Conservation (phyloP, 345 rosid genomes). For the Euphorbia tirucalli region DNA sequence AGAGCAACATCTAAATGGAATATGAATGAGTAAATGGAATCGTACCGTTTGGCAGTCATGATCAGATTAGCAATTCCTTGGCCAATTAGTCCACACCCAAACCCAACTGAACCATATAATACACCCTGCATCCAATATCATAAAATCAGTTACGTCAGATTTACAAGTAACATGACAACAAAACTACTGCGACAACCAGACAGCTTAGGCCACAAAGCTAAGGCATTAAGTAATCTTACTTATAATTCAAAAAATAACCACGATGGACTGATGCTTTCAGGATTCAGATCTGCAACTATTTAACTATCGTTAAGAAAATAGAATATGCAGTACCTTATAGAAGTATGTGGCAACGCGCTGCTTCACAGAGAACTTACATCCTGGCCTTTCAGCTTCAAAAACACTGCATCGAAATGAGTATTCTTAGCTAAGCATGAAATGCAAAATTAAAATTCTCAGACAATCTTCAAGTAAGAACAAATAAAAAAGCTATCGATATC, state of each 20-base stretch:
- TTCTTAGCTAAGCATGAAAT: neutral
- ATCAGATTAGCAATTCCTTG: conserved; percentile 93
- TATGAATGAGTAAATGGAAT: too few relatives aligned
- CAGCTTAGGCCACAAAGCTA: neutral
- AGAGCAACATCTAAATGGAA: conserved; percentile 14
- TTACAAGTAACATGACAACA: neutral
- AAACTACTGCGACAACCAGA: neutral
- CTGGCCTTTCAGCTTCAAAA: too few relatives aligned
- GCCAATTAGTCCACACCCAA: conserved; percentile 87
- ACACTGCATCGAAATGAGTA: neutral
- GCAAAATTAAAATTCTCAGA: neutral
- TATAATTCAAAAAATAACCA: neutral
- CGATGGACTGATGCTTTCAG: neutral
- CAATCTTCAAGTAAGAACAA: neutral
- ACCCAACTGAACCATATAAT: conserved; percentile 83
- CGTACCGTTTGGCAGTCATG: conserved; percentile 88
- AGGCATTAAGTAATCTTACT: neutral
- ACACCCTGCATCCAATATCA: conserved; percentile 53
- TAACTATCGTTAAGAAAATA: neutral
- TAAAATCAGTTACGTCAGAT: neutral
- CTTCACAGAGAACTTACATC: too few relatives aligned
- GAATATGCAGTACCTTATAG: too few relatives aligned
- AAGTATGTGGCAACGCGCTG: too few relatives aligned
- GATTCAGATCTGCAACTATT: neutral
- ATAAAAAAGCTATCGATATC: neutral